A percentile compares a stretch with the other conserved stretches of the same genome.
Evolutionary conservation across 768 basidiomycete species (phyloP).

Genomic region (Clavaria fumosa): DNA sequence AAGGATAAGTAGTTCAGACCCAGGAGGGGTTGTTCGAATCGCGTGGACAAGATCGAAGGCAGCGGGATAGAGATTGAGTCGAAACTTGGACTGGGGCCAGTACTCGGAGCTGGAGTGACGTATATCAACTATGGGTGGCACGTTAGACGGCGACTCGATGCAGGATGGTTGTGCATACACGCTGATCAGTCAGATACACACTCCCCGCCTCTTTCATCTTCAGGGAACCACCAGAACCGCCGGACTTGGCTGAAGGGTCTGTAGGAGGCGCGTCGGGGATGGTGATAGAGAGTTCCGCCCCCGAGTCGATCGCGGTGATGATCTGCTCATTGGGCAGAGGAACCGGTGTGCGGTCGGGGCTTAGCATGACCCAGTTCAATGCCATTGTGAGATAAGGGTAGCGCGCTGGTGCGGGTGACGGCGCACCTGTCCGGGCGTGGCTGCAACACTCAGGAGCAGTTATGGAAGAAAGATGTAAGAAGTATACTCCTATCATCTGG

Average conservation of each 20-base stretch:
- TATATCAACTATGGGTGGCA: conserved; percentile 42
- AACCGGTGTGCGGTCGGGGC: conserved; percentile 38
- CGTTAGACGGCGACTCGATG: not conserved
- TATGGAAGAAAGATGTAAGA: too few relatives aligned
- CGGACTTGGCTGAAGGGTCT: conserved; percentile 24
- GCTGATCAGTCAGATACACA: conserved; percentile 53
- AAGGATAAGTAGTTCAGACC: conserved; percentile 51
- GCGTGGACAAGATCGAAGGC: conserved; percentile 46
- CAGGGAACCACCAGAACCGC: conserved; percentile 38
- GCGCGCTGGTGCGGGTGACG: too few relatives aligned
- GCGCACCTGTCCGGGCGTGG: too few relatives aligned
- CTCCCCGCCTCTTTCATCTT: conserved; percentile 45
- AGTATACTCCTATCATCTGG: too few relatives aligned
- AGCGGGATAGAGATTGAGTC: conserved; percentile 45
- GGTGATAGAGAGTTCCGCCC: conserved; percentile 40
- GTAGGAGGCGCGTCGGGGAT: conserved; percentile 40
- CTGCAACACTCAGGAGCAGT: too few relatives aligned
- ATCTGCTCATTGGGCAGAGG: conserved; percentile 48
- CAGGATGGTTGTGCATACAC: conserved; percentile 29
- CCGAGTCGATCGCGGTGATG: conserved; percentile 38
- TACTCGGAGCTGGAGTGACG: conserved; percentile 20
- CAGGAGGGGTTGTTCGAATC: conserved; percentile 65
- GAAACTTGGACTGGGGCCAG: conserved; percentile 13
- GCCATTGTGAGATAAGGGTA: conserved; percentile 34
- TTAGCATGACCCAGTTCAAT: conserved; percentile 65